Evolutionary conservation across 345 rosid species (phyloP).

Genomic region (Salix arbutifolia): DNA sequence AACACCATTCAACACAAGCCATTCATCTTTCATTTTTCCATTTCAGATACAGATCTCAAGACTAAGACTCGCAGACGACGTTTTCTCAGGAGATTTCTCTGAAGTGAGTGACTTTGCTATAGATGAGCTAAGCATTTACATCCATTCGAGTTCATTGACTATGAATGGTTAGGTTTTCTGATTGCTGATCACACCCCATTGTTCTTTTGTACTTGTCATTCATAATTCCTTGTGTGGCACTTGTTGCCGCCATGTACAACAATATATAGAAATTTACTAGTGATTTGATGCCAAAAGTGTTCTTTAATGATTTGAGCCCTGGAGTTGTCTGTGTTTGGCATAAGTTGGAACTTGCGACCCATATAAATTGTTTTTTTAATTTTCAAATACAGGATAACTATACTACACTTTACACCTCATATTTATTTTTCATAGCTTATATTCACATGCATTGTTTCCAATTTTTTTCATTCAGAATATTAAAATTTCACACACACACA

Average conservation of each 20-base stretch:
- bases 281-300: background rate
- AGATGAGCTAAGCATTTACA: background rate
- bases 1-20: background rate
- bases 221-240: background rate
- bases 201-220: background rate
- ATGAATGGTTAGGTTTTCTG: background rate
- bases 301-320: background rate
- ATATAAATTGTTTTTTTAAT: no score
- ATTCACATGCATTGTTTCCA: no score
- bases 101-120: conserved; percentile 21
- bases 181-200: background rate
- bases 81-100: conserved; percentile 28
- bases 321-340: no score
- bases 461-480: no score
- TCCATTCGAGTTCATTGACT: background rate
- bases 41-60: conserved; percentile 33
- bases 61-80: conserved; percentile 14
- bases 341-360: no score
- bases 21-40: background rate
- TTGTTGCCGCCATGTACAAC: background rate
- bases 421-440: no score
- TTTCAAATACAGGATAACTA: no score
- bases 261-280: background rate
- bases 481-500: no score
- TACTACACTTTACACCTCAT: no score